Evolutionary conservation across 2,329 filamentous ascomycete genomes (phyloP).

Genomic region (Didymella segeticola): DNA sequence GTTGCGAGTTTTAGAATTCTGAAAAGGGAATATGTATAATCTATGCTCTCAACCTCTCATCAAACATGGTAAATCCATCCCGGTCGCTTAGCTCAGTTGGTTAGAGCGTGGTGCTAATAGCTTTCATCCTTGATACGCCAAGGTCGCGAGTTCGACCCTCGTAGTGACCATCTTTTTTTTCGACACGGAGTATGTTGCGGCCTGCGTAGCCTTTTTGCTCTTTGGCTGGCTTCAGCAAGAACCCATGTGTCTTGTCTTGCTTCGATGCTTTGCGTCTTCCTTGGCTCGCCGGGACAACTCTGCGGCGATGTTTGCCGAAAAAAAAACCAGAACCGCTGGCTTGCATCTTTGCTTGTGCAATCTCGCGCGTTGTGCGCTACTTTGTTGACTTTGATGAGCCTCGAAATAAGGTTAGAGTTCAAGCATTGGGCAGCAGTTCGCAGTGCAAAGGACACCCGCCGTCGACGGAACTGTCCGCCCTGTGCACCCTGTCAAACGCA

Average conservation of each 20-base stretch:
- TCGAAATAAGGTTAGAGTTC: neutral
- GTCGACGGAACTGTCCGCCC: slow-evolving; percentile 19
- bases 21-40: neutral
- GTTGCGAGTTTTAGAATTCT: too few relatives aligned
- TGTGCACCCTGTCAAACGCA: slow-evolving; percentile 30
- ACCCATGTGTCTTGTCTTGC: too few relatives aligned
- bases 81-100: slow-evolving; percentile 25
- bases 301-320: too few relatives aligned
- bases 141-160: slow-evolving; percentile 26
- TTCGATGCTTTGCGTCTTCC: too few relatives aligned
- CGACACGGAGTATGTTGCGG: too few relatives aligned
- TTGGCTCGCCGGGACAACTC: too few relatives aligned
- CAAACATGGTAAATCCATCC: neutral
- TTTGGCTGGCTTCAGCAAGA: too few relatives aligned
- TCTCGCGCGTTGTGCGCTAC: neutral
- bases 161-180: slow-evolving; percentile 20
- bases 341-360: neutral
- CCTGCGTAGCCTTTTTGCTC: neutral
- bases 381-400: neutral
- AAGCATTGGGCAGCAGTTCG: slow-evolving; percentile 21
- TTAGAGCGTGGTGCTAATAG: slow-evolving; percentile 27
- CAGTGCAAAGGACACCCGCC: slow-evolving; percentile 13
- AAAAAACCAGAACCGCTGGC: too few relatives aligned
- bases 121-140: slow-evolving; percentile 20
- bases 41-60: neutral